These are phyloP conservation scores for Ormosia semicastrata DNA, from an alignment of 306 rosid genomes.

Conservation along the genomic window DNA sequence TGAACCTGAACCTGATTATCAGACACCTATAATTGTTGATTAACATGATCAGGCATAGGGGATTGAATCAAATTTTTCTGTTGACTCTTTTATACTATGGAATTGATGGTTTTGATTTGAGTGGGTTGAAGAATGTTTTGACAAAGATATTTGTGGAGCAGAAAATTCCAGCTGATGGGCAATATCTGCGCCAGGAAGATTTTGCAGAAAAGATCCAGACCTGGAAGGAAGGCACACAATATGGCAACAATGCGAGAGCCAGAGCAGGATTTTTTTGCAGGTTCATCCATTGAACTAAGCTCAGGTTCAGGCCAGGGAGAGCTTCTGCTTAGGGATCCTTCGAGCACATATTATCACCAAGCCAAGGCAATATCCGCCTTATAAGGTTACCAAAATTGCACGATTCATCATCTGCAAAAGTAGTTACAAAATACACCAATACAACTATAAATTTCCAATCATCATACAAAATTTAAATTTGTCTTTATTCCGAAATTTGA, in stretches of 20 bases:
- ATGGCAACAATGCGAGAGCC: constrained; percentile 66
- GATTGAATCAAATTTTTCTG: constrained; percentile 57
- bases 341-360: constrained; percentile 76
- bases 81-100: constrained; percentile 55
- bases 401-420: constrained; percentile 70
- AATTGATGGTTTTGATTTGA: constrained; percentile 61
- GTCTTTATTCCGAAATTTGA: background rate
- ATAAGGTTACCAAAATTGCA: constrained; percentile 64
- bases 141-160: constrained; percentile 58
- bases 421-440: background rate
- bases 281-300: constrained; percentile 98
- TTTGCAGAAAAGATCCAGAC: constrained; percentile 65
- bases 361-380: constrained; percentile 87
- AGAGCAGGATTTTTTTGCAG: constrained; percentile 77
- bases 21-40: constrained; percentile 65
- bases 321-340: constrained; percentile 63
- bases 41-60: constrained; percentile 54
- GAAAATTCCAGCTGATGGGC: constrained; percentile 71
- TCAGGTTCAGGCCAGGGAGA: constrained; percentile 54
- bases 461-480: background rate
- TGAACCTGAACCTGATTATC: constrained; percentile 73
- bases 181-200: constrained; percentile 67
- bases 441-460: background rate
- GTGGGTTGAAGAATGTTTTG: constrained; percentile 58
- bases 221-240: constrained; percentile 51